Conservation (phyloP, 2,329 filamentous ascomycete genomes). For the Phialophora chinensis region DNA sequence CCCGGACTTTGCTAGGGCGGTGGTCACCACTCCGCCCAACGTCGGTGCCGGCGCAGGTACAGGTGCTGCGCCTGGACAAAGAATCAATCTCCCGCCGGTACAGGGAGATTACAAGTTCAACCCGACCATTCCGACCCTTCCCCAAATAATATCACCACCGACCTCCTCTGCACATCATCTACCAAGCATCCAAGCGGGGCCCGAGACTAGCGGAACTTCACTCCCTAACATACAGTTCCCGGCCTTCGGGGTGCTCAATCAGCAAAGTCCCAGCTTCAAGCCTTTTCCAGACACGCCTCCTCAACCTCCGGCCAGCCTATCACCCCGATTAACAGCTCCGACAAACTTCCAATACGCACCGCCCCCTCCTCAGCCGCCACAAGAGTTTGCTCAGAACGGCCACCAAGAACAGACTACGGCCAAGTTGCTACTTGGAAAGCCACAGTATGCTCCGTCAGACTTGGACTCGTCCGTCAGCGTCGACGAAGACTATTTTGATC, state of each 20-base stretch:
- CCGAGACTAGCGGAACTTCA: constrained; percentile 10
- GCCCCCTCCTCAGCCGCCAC: constrained; percentile 3
- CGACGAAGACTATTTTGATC: constrained; percentile 39
- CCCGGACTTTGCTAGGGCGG: constrained; percentile 19
- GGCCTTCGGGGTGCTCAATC: constrained; percentile 22
- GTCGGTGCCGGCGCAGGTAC: neutral
- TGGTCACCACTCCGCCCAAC: constrained; percentile 18
- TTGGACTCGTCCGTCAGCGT: constrained; percentile 31
- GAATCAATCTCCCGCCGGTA: constrained; percentile 21
- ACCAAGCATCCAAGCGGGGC: constrained; percentile 11
- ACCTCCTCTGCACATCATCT: constrained; percentile 9
- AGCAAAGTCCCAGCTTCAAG: constrained; percentile 19
- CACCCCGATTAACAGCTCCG: constrained; percentile 11
- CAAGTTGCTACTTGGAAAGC: constrained; percentile 32
- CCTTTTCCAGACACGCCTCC: constrained; percentile 17
- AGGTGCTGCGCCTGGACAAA: neutral
- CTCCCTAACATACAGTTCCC: constrained; percentile 27
- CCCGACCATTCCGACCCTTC: constrained; percentile 19
- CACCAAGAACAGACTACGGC: constrained; percentile 32
- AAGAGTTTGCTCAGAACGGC: constrained; percentile 23
- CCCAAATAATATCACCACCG: constrained; percentile 26
- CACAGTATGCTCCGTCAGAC: constrained; percentile 33
- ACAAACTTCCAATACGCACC: constrained; percentile 20
- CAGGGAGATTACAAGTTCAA: constrained; percentile 8
- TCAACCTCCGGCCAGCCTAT: constrained; percentile 12